These are phyloP conservation scores for Trametes cubensis DNA, from an alignment of 768 basidiomycete species.

Conservation along the genomic window DNA sequence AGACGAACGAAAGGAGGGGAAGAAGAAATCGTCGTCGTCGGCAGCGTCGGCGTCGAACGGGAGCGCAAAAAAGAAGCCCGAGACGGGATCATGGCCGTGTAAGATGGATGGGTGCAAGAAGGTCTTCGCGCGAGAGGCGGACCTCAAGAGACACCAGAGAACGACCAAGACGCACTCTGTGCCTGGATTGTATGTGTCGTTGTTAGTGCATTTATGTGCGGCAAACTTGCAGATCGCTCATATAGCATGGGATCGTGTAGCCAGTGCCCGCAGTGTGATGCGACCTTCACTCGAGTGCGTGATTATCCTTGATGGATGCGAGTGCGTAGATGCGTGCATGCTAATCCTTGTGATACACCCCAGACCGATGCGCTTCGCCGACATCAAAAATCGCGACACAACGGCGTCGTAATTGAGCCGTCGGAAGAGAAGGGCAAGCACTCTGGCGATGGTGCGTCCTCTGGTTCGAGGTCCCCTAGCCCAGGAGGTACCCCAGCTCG, in stretches of 20 bases:
- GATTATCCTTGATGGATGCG: background rate
- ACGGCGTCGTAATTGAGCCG: constrained; percentile 66
- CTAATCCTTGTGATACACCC: background rate
- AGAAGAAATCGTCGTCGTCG: constrained; percentile 40
- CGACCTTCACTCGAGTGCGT: constrained; percentile 77
- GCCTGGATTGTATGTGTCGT: constrained; percentile 61
- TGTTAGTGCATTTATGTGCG: constrained; percentile 32
- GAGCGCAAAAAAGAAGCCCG: constrained; percentile 46
- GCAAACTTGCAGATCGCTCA: background rate
- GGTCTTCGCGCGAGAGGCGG: constrained; percentile 80
- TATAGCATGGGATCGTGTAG: constrained; percentile 16
- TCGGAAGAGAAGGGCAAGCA: constrained; percentile 33
- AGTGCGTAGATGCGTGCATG: background rate
- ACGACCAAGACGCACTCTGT: constrained; percentile 78
- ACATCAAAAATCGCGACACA: constrained; percentile 80
- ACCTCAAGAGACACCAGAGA: constrained; percentile 79
- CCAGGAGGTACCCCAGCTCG: constrained; percentile 52
- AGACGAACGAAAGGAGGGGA: constrained; percentile 47
- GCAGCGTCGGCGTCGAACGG: constrained; percentile 12
- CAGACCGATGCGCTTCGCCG: constrained; percentile 82
- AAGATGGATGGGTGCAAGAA: constrained; percentile 81
- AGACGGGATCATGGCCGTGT: constrained; percentile 63
- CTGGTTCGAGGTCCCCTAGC: constrained; percentile 51
- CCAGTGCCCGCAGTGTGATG: constrained; percentile 75
- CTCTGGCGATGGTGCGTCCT: constrained; percentile 37